Evolutionary conservation across 371 early-diverging fungal species (phyloP).

Genomic region (Circinella umbellata): DNA sequence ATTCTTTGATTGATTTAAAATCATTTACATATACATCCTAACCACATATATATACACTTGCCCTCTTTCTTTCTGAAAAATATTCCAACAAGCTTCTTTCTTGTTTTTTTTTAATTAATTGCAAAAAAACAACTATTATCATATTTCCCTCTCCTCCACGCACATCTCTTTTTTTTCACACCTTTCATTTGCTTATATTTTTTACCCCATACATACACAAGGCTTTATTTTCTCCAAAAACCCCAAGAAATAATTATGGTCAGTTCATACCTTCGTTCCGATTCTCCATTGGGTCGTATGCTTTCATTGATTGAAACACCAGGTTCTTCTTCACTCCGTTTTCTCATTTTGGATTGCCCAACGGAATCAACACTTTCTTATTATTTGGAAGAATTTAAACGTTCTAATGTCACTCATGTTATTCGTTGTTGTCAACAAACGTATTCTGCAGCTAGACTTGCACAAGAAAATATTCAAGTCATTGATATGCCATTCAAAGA

Average conservation of each 20-base stretch:
- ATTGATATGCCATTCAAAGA: constrained; percentile 86
- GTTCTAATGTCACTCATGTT: constrained; percentile 79
- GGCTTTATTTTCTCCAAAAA: too few relatives aligned
- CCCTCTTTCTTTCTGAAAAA: background rate
- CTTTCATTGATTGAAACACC: constrained; percentile 64
- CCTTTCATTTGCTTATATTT: background rate
- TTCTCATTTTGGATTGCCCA: constrained; percentile 89
- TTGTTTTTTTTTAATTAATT: too few relatives aligned
- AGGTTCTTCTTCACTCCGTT: constrained; percentile 58
- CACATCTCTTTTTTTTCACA: too few relatives aligned
- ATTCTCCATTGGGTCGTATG: constrained; percentile 57
- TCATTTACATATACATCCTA: background rate
- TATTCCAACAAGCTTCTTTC: too few relatives aligned
- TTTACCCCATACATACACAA: constrained; percentile 8
- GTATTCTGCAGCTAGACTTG: constrained; percentile 65
- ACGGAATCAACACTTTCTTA: constrained; percentile 78
- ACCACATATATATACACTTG: background rate
- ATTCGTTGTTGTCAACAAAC: constrained; percentile 93
- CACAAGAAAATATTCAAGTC: constrained; percentile 67
- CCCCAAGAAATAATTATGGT: constrained; percentile 29
- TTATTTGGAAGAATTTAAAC: constrained; percentile 77
- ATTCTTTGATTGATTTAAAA: constrained; percentile 1
- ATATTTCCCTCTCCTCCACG: too few relatives aligned
- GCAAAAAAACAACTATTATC: too few relatives aligned
- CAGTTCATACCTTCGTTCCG: constrained; percentile 32